A percentile compares a stretch with the other conserved stretches of the same genome.
These are phyloP conservation scores for Salvia splendens DNA, from an alignment of 257 asterid genomes.

Conservation along the genomic window DNA sequence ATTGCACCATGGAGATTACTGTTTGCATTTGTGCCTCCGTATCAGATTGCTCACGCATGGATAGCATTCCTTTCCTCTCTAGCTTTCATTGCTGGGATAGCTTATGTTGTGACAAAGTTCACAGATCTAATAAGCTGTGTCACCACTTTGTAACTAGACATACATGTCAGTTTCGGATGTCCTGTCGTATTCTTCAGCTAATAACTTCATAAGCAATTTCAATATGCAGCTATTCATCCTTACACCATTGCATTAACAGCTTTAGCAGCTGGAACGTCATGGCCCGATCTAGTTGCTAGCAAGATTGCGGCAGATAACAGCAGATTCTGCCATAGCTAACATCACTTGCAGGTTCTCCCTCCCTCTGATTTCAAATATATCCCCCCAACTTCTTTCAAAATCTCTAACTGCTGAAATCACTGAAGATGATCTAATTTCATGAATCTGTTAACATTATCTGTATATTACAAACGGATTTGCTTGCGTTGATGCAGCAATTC, in stretches of 20 bases:
- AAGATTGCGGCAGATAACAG: constrained; percentile 93
- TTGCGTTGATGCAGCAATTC: constrained; percentile 64
- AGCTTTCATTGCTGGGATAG: constrained; percentile 79
- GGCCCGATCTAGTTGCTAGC: constrained; percentile 98
- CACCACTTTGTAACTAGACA: constrained; percentile 48
- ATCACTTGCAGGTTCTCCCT: constrained; percentile 80
- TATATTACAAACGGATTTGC: not conserved
- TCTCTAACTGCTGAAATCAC: not conserved
- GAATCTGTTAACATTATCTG: not conserved
- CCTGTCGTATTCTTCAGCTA: not conserved
- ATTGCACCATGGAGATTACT: constrained; percentile 82
- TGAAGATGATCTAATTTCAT: not conserved
- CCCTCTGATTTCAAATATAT: not conserved
- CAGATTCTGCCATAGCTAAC: constrained; percentile 96
- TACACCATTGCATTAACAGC: constrained; percentile 86
- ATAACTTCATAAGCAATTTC: not conserved
- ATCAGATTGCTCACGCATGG: constrained; percentile 96
- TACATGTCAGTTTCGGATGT: not conserved
- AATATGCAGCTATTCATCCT: constrained; percentile 65
- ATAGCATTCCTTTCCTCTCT: constrained; percentile 75
- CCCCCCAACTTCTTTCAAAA: constrained; percentile 7
- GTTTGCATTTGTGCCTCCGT: constrained; percentile 87
- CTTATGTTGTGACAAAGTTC: constrained; percentile 74
- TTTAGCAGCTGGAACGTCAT: constrained; percentile 88
- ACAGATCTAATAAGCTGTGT: constrained; percentile 88